Evolutionary conservation across 768 basidiomycete genomes (phyloP).

Genomic region (Psilocybe subaeruginosa): DNA sequence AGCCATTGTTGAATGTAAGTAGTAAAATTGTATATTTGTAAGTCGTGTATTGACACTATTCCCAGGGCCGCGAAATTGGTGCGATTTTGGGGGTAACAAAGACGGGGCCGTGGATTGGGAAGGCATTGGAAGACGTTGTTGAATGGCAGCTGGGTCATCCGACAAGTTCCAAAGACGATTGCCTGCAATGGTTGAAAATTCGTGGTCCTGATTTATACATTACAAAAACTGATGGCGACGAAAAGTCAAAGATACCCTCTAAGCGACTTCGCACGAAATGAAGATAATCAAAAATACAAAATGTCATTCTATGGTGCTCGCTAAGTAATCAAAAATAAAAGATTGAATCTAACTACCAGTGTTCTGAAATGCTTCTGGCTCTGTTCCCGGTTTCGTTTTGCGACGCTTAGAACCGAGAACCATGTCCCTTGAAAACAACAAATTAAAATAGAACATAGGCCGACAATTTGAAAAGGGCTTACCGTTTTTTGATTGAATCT

Average conservation of each 20-base stretch:
- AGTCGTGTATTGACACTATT: constrained; percentile 1
- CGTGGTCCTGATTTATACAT: constrained; percentile 49
- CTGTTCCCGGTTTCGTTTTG: constrained; percentile 34
- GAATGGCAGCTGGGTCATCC: constrained; percentile 90
- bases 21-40: neutral
- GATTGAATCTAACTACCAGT: neutral
- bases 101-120: constrained; percentile 73
- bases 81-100: constrained; percentile 51
- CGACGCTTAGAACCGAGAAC: constrained; percentile 73
- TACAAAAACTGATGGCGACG: constrained; percentile 24
- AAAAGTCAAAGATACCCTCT: constrained; percentile 30
- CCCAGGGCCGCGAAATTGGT: constrained; percentile 73
- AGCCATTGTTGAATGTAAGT: constrained; percentile 79
- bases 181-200: constrained; percentile 67
- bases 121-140: constrained; percentile 65
- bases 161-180: constrained; percentile 62
- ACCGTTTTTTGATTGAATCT: constrained; percentile 76
- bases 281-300: neutral
- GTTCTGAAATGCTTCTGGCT: constrained; percentile 16
- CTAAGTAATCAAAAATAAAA: neutral
- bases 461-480: constrained; percentile 15
- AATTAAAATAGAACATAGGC: constrained; percentile 3
- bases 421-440: constrained; percentile 65
- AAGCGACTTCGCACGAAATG: constrained; percentile 44
- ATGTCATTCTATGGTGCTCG: neutral